phyloP scores from a whole-genome alignment of 371 early-diverging fungal genomes.

The Lichtheimia ramosa region DNA sequence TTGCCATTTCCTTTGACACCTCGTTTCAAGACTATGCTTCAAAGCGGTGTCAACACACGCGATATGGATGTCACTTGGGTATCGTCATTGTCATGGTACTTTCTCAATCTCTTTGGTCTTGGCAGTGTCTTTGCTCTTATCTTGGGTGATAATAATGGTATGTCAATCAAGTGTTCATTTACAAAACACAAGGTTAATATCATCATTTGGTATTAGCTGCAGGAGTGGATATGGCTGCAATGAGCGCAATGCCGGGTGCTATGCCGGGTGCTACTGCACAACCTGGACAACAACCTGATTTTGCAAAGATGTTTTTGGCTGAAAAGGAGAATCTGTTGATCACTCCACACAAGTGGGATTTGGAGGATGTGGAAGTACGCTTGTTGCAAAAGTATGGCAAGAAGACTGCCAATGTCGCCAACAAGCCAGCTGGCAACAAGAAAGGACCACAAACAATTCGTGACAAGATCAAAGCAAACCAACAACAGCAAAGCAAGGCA shows the following conservation, averaged over 20 bases:
- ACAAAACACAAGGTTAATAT: neutral
- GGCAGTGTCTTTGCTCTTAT: conserved; percentile 89
- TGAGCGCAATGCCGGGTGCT: conserved; percentile 62
- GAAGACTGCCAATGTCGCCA: neutral
- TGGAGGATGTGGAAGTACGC: conserved; percentile 82
- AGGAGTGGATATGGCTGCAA: conserved; percentile 89
- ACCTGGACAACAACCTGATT: conserved; percentile 80
- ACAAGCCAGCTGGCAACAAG: neutral
- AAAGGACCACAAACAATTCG: conserved; percentile 22
- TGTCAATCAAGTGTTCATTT: conserved; percentile 2
- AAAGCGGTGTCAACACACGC: conserved; percentile 91
- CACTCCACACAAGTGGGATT: conserved; percentile 78
- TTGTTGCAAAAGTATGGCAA: conserved; percentile 81
- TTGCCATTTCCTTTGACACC: conserved; percentile 95
- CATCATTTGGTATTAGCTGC: conserved; percentile 60
- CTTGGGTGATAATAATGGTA: conserved; percentile 89
- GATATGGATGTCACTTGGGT: conserved; percentile 99
- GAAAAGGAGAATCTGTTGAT: conserved; percentile 89
- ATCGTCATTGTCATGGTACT: conserved; percentile 97
- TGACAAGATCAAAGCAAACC: conserved; percentile 30
- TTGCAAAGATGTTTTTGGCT: conserved; percentile 82
- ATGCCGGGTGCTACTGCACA: conserved; percentile 46
- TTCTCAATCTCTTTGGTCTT: conserved; percentile 95
- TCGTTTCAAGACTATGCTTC: conserved; percentile 96
- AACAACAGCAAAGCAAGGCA: conserved; percentile 18